A percentile compares a stretch with the other conserved stretches of the same genome.
These are phyloP conservation scores for Heliamphora pulchella DNA, from an alignment of 179 eudicot genomes.

Conservation along the genomic window DNA sequence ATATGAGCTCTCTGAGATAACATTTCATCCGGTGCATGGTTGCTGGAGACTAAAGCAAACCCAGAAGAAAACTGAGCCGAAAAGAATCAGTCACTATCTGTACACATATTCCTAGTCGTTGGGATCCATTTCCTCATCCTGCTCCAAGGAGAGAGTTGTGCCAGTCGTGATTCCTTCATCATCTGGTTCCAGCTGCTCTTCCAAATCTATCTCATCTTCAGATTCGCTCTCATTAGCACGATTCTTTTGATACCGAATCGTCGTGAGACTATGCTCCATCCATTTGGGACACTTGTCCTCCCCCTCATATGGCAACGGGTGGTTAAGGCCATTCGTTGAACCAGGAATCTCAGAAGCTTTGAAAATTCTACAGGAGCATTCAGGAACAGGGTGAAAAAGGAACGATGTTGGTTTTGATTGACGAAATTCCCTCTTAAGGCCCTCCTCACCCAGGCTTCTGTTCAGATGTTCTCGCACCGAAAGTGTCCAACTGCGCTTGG, in stretches of 20 bases:
- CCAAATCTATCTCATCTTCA: conserved; percentile 55
- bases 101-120: conserved; percentile 40
- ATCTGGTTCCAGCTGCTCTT: conserved; percentile 39
- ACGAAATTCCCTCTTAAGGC: conserved; percentile 44
- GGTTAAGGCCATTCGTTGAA: conserved; percentile 17
- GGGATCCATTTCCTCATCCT: conserved; percentile 95
- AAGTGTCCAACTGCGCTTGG: conserved; percentile 68
- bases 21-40: neutral
- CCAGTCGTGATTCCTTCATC: conserved; percentile 31
- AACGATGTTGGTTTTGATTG: conserved; percentile 51
- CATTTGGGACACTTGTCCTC: conserved; percentile 64
- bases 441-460: conserved; percentile 63
- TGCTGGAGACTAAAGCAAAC: conserved; percentile 6
- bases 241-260: conserved; percentile 28
- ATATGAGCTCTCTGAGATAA: neutral
- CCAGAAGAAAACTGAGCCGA: conserved; percentile 10
- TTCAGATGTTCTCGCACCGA: conserved; percentile 79
- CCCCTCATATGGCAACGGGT: conserved; percentile 22
- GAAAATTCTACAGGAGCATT: conserved; percentile 72
- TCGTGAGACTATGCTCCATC: conserved; percentile 40
- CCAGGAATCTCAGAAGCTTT: conserved; percentile 30
- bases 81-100: conserved; percentile 13
- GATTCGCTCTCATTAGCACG: conserved; percentile 34
- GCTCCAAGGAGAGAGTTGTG: conserved; percentile 34
- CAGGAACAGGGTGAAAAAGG: conserved; percentile 85